Conservation (phyloP, 2,329 filamentous ascomycete genomes). For the Beauveria asiatica region DNA sequence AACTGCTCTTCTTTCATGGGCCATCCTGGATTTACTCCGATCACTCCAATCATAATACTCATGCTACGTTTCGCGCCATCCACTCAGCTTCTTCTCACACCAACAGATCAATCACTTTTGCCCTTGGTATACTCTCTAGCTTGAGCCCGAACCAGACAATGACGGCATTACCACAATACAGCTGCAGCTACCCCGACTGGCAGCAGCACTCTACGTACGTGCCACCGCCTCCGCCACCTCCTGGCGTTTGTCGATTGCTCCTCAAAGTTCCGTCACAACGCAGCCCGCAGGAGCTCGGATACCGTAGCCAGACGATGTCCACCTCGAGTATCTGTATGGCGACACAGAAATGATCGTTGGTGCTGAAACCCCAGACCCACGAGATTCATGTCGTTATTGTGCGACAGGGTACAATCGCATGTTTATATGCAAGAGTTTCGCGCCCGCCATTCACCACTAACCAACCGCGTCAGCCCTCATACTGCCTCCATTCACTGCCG, state of each 20-base stretch:
- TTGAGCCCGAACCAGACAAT: background rate
- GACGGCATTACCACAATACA: background rate
- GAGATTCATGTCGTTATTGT: background rate
- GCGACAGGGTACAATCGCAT: background rate
- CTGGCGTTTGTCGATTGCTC: conserved; percentile 4
- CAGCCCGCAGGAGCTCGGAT: conserved; percentile 1
- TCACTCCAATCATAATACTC: background rate
- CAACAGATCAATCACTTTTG: background rate
- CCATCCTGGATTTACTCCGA: background rate
- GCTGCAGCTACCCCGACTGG: background rate
- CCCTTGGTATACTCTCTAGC: background rate
- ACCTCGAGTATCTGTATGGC: background rate
- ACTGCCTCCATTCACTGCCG: background rate
- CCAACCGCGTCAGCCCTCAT: background rate
- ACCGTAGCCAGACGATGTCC: background rate
- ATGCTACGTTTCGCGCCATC: background rate
- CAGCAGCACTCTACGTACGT: background rate
- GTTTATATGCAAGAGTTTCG: background rate
- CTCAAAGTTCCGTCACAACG: background rate
- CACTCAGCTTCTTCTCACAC: background rate
- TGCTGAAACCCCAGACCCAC: background rate
- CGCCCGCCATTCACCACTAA: background rate
- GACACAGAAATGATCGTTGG: background rate
- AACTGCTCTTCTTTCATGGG: background rate
- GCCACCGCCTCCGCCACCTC: background rate